phyloP scores from a whole-genome alignment of 139 green algal species.

The Penium margaritaceum region DNA sequence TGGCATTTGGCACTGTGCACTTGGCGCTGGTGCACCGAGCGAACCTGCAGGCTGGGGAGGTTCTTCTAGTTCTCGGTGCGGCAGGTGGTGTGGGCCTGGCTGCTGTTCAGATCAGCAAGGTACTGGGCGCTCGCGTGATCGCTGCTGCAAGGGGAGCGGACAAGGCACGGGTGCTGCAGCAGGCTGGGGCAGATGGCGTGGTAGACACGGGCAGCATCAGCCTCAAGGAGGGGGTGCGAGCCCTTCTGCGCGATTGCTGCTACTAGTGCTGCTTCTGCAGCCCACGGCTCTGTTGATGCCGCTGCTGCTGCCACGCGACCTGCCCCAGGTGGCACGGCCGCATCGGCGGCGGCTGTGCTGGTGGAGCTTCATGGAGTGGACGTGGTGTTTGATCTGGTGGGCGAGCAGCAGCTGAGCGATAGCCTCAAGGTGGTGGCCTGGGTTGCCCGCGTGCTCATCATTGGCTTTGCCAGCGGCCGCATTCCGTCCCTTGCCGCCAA shows the following conservation, averaged over 20 bases:
- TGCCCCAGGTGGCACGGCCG: no score
- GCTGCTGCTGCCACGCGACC: no score
- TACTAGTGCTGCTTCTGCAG: no score
- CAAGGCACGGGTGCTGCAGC: constrained; percentile 43
- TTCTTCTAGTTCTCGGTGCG: constrained; percentile 73
- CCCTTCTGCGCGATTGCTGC: no score
- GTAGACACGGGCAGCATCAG: constrained; percentile 47
- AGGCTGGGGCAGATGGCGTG: constrained; percentile 53
- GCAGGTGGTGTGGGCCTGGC: constrained; percentile 76
- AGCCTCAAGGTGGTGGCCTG: constrained; percentile 59
- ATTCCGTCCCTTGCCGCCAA: constrained; percentile 69
- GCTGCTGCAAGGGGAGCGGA: constrained; percentile 44
- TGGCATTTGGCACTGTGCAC: no score
- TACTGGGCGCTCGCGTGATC: constrained; percentile 13
- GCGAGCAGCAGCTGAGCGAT: constrained; percentile 60
- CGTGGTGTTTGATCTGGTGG: constrained; percentile 76
- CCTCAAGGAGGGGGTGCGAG: constrained; percentile 3
- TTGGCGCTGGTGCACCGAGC: constrained; percentile 61
- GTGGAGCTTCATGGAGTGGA: constrained; percentile 56
- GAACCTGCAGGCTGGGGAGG: constrained; percentile 65
- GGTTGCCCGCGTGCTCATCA: constrained; percentile 71
- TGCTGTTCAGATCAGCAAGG: constrained; percentile 55
- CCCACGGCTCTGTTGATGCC: no score
- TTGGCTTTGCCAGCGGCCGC: constrained; percentile 71
- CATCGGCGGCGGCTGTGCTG: neutral